phyloP scores from a whole-genome alignment of 345 rosid genomes.

The Garcia nutans region DNA sequence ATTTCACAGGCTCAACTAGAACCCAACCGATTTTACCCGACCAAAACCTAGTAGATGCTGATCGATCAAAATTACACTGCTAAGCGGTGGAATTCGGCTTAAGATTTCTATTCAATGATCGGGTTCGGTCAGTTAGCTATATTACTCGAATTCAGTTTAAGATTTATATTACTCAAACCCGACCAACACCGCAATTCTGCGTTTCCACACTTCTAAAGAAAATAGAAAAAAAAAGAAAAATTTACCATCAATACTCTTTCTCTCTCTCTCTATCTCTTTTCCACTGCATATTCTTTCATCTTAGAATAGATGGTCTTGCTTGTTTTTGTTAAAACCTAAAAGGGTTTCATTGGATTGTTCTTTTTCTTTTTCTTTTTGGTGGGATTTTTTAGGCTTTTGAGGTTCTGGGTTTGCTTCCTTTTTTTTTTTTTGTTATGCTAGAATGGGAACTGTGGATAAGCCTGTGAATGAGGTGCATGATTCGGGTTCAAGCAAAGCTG shows the following conservation, averaged over 20 bases:
- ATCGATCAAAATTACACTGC: too few relatives aligned
- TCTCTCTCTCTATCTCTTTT: neutral
- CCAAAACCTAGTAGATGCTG: too few relatives aligned
- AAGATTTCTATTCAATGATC: too few relatives aligned
- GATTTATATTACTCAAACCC: too few relatives aligned
- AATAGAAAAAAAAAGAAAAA: neutral
- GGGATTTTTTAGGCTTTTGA: neutral
- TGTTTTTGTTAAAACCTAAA: neutral
- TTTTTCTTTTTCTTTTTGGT: neutral
- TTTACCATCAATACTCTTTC: neutral
- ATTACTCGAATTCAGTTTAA: too few relatives aligned
- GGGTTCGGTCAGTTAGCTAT: too few relatives aligned
- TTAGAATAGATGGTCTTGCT: neutral
- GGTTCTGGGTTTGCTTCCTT: conserved; percentile 17
- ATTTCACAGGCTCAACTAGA: too few relatives aligned
- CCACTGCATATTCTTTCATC: neutral
- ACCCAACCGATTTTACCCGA: too few relatives aligned
- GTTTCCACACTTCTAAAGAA: conserved; percentile 17
- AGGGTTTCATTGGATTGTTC: neutral
- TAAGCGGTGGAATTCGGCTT: too few relatives aligned
- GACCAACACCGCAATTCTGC: too few relatives aligned
- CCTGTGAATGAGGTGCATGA: conserved; percentile 16
- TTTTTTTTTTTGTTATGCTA: conserved; percentile 4
- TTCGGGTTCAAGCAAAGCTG: conserved; percentile 23
- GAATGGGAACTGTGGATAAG: conserved; percentile 35